Conservation (phyloP, 352 stramenopile species). For the Pseudoperonospora humuli region DNA sequence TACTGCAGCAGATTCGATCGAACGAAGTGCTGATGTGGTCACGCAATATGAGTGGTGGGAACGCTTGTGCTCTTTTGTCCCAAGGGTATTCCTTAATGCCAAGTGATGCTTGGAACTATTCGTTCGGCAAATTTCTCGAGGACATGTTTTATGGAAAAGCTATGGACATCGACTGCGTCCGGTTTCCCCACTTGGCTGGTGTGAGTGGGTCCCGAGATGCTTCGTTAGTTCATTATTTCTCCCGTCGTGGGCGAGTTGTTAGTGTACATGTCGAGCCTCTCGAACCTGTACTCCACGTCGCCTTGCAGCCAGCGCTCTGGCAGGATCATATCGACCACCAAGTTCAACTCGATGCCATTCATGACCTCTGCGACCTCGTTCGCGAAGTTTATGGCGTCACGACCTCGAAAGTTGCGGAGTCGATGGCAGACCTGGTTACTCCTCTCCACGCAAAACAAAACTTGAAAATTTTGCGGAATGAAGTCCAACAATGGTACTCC, state of each 20-base stretch:
- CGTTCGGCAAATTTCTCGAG: slow-evolving; percentile 84
- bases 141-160: slow-evolving; percentile 80
- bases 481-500: slow-evolving; percentile 79
- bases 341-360: slow-evolving; percentile 48
- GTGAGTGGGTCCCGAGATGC: slow-evolving; percentile 56
- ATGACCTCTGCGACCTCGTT: slow-evolving; percentile 69
- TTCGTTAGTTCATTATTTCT: slow-evolving; percentile 74
- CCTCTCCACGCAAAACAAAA: slow-evolving; percentile 62
- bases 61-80: slow-evolving; percentile 20
- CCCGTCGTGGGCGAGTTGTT: slow-evolving; percentile 56
- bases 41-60: slow-evolving; percentile 23
- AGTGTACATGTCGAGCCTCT: slow-evolving; percentile 72
- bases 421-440: slow-evolving; percentile 63
- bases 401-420: slow-evolving; percentile 69
- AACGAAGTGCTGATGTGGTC: slow-evolving; percentile 66
- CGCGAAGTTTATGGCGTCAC: slow-evolving; percentile 69
- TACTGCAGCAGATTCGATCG: slow-evolving; percentile 53
- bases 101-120: slow-evolving; percentile 75
- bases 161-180: slow-evolving; percentile 56
- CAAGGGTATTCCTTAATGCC: slow-evolving; percentile 54
- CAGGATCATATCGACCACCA: slow-evolving; percentile 71
- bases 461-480: slow-evolving; percentile 67
- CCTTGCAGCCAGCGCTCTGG: slow-evolving; percentile 74
- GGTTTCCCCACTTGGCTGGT: slow-evolving; percentile 54
- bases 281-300: slow-evolving; percentile 76